phyloP scores from a whole-genome alignment of 2,329 filamentous ascomycete species.

The Diaporthe citrichinensis region DNA sequence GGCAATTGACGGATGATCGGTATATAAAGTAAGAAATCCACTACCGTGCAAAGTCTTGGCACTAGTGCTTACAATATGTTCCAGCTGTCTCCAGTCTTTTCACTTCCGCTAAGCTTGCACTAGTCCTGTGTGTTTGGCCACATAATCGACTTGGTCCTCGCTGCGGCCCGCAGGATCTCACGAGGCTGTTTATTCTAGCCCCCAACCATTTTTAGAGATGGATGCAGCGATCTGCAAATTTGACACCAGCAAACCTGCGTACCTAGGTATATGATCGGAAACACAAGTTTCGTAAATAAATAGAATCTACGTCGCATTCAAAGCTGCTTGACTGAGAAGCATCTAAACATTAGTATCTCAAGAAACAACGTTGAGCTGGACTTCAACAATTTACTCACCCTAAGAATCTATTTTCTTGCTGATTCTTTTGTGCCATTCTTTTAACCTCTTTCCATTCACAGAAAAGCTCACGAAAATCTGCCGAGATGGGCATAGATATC shows the following conservation, averaged over 20 bases:
- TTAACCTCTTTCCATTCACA: neutral
- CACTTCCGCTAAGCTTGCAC: neutral
- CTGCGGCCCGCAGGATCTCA: neutral
- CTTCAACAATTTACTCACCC: no score
- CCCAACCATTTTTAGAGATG: slow-evolving; percentile 9
- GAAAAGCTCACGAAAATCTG: neutral
- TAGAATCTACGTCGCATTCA: neutral
- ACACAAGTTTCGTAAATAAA: neutral
- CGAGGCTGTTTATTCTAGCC: neutral
- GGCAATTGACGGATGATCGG: neutral
- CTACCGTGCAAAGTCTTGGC: neutral
- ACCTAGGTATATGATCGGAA: no score
- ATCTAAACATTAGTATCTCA: neutral
- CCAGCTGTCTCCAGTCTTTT: neutral
- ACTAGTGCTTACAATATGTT: neutral
- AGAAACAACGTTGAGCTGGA: neutral
- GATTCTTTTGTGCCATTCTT: neutral
- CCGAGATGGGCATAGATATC: slow-evolving; percentile 3
- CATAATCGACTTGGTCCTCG: neutral
- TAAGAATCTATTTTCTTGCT: neutral
- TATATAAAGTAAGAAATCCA: neutral
- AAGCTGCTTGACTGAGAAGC: neutral
- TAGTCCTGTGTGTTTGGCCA: neutral
- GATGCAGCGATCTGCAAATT: neutral
- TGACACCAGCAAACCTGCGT: no score